Percentiles rank a stretch among this genome's conserved stretches.
These are phyloP conservation scores for Paramecium biaurelia DNA, from an alignment of 73 alveolate species.

Conservation along the genomic window DNA sequence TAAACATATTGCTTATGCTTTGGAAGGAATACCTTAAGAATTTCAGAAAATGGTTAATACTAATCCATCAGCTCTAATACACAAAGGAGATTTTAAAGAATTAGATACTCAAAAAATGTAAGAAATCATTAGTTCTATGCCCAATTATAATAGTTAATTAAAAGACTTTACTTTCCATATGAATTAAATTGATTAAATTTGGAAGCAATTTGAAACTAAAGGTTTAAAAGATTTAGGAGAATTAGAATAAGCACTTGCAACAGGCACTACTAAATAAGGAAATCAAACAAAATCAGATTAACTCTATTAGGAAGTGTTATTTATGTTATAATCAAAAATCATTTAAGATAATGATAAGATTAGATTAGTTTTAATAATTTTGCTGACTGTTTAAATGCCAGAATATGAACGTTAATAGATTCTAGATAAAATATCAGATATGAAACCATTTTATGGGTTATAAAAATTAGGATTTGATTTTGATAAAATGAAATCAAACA, in stretches of 20 bases:
- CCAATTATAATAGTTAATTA: not conserved
- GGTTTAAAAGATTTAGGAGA: not conserved
- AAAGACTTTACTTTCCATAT: constrained; percentile 21
- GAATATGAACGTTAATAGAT: not conserved
- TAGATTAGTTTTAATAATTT: not conserved
- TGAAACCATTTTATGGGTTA: not conserved
- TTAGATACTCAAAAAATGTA: not conserved
- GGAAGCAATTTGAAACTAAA: not conserved
- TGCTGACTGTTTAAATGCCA: not conserved
- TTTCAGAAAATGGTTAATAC: constrained; percentile 17
- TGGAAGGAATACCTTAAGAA: constrained; percentile 30
- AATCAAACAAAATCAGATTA: not conserved
- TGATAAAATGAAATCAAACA: not conserved
- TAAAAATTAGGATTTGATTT: not conserved
- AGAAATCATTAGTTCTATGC: not conserved
- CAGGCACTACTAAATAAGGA: not conserved
- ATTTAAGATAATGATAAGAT: not conserved
- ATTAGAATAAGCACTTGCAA: not conserved
- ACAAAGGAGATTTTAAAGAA: constrained; percentile 37
- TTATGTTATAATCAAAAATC: not conserved
- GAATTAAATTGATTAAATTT: not conserved
- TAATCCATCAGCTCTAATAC: constrained; percentile 14
- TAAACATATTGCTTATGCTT: constrained; percentile 16
- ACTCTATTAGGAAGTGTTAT: not conserved
- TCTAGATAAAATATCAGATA: not conserved